These are phyloP conservation scores for Pseudonitzschia delicatissima DNA, from an alignment of 108 stramenopile genomes.

Conservation along the genomic window DNA sequence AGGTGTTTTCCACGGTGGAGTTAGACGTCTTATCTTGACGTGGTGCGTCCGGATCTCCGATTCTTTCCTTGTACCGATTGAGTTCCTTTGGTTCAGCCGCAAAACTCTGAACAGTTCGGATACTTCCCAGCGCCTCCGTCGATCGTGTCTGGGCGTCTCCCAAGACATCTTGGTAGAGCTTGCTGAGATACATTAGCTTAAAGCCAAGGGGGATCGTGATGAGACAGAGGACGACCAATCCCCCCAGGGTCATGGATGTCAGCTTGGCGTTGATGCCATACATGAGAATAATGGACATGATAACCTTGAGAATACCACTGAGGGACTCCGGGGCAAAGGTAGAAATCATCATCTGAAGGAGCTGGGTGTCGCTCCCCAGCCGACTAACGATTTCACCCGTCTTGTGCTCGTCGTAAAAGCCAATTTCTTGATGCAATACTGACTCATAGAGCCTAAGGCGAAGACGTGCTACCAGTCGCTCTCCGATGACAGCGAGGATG, in stretches of 20 bases:
- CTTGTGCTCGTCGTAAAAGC: constrained; percentile 77
- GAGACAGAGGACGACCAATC: constrained; percentile 47
- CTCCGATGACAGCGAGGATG: constrained; percentile 56
- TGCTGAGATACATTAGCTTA: constrained; percentile 48
- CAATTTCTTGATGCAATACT: constrained; percentile 74
- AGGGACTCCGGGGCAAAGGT: constrained; percentile 51
- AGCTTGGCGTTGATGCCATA: constrained; percentile 62
- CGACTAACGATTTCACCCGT: constrained; percentile 80
- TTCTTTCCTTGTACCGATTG: constrained; percentile 41
- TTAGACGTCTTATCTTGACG: neutral
- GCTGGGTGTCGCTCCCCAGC: constrained; percentile 59
- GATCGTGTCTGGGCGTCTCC: constrained; percentile 62
- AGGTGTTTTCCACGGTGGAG: constrained; percentile 38
- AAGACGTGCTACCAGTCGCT: constrained; percentile 73
- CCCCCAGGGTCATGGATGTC: constrained; percentile 56
- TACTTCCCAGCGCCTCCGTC: constrained; percentile 65
- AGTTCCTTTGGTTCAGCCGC: constrained; percentile 62
- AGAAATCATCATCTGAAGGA: constrained; percentile 61
- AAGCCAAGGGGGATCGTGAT: constrained; percentile 50
- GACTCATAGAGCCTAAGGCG: constrained; percentile 47
- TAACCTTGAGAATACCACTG: constrained; percentile 40
- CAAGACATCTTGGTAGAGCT: constrained; percentile 65
- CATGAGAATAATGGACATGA: constrained; percentile 56
- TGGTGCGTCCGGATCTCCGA: constrained; percentile 65
- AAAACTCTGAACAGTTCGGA: constrained; percentile 82